Evolutionary conservation across 352 stramenopile species (phyloP), one percentile per base, ranked within the genome.

Genomic region (Pythium coloratum): DNA sequence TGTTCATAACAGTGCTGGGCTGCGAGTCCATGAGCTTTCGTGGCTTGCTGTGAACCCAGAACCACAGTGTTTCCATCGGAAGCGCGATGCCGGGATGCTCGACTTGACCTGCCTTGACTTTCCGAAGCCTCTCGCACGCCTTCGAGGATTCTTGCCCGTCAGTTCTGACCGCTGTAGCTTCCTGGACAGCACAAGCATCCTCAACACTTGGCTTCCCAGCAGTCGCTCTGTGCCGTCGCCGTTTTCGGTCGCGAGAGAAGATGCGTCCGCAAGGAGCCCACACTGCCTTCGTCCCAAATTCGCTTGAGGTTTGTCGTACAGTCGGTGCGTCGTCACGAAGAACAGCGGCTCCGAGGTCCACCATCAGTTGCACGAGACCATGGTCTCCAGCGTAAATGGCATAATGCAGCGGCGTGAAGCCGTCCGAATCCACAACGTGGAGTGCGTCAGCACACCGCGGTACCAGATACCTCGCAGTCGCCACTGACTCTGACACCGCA

Each of bases 361-460:
- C 69, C 10, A 92, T 78, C 4, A 67, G 14, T 18, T 72, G 61
- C 0, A 90, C 76, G 1, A 92, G 46, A 6, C 65, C 55, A 1
- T 72, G 0, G 12, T 82, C 64, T 18, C 75, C 78, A 26, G 58
- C 55, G 26, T 40, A 66, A 18, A 90, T 77, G 9, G 83, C 83
- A 8, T 85, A 64, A 72, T 88, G 78, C 6, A 90, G 49, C 26
- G 81, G 71, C 0, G 71, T 76, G 0, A 80, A 55, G 0, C 78
- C 73, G 16, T 88, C 73, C 0, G 54, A 2, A 51, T 92, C 83
- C 8, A 42, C 28, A 20, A 89, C 32, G 24, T 89, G 71, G 6
- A 90, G 55, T 6, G 77, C 38, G 1, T 67, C n/a, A 0, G 66
- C 47, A 34, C 73, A 89, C 14, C 61, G 70, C 12, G 49, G 20